phyloP scores from a whole-genome alignment of 176 grass and related monocot species.

The Hordeum marinum region DNA sequence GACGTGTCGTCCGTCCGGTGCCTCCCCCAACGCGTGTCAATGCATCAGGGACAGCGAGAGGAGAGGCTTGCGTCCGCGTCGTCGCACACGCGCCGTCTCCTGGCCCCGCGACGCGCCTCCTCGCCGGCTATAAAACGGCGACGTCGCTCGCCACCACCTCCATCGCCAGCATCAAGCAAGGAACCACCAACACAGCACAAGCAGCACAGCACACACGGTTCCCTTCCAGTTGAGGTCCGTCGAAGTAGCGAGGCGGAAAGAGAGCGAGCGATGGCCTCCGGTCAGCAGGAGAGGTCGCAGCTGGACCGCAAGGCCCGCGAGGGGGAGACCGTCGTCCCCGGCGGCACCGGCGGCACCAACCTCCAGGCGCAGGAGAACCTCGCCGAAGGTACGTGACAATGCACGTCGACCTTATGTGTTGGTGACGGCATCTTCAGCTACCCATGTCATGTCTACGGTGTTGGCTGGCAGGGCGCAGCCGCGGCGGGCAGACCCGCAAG shows the following conservation, averaged over 20 bases:
- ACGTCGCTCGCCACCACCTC: no score
- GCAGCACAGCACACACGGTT: neutral
- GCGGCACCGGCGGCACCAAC: slow-evolving; percentile 61
- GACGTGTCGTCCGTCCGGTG: slow-evolving; percentile 14
- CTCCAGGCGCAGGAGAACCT: slow-evolving; percentile 59
- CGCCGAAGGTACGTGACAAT: slow-evolving; percentile 35
- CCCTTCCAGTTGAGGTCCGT: neutral
- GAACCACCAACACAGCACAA: neutral
- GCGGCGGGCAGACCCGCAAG: slow-evolving; percentile 57
- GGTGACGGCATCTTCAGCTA: neutral
- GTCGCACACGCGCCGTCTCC: slow-evolving; percentile 16
- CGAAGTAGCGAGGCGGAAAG: neutral
- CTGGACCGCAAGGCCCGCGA: slow-evolving; percentile 51
- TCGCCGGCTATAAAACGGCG: neutral
- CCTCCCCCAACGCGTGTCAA: neutral
- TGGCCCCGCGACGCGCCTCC: neutral
- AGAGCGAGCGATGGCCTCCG: slow-evolving; percentile 32
- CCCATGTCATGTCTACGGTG: neutral
- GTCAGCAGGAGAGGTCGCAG: slow-evolving; percentile 37
- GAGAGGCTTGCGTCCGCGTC: slow-evolving; percentile 12
- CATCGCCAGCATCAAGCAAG: neutral
- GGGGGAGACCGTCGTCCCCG: slow-evolving; percentile 58
- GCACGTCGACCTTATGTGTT: no score
- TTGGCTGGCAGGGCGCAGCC: slow-evolving; percentile 41
- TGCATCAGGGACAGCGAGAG: neutral